Conservation (phyloP, 208 protist species). For the Acanthamoeba castellanii region DNA sequence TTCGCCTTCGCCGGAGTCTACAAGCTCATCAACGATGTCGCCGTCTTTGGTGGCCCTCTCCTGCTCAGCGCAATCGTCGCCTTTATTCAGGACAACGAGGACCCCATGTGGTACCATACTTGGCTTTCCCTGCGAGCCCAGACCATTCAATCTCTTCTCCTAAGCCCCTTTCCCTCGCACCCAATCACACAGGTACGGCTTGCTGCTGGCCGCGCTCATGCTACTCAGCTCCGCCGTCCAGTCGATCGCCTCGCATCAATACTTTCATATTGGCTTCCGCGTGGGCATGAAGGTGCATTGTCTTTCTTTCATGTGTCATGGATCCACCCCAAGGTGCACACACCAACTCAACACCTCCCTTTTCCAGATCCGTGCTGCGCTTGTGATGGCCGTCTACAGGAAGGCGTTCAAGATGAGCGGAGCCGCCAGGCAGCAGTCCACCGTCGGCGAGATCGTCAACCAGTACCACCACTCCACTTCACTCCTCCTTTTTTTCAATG, state of each 20-base stretch:
- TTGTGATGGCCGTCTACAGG: conserved; percentile 89
- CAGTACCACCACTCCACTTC: conserved; percentile 79
- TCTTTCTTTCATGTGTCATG: not conserved
- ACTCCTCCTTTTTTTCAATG: not conserved
- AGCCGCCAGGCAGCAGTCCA: conserved; percentile 89
- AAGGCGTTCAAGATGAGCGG: conserved; percentile 89
- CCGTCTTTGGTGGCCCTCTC: conserved; percentile 27
- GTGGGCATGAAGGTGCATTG: conserved; percentile 51
- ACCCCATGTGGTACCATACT: conserved; percentile 9
- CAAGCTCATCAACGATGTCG: conserved; percentile 50
- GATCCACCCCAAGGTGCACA: not conserved
- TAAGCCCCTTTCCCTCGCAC: not conserved
- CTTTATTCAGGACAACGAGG: conserved; percentile 50
- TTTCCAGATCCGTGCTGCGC: conserved; percentile 84
- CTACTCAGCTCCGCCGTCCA: not conserved
- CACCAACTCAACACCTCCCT: not conserved
- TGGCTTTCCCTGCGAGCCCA: not conserved
- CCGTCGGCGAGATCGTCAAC: conserved; percentile 92
- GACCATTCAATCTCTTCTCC: not conserved
- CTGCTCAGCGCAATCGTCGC: conserved; percentile 29
- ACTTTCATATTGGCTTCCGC: conserved; percentile 67
- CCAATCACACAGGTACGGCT: not conserved
- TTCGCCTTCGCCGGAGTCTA: conserved; percentile 36
- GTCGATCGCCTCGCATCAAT: conserved; percentile 36
- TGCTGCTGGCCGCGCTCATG: conserved; percentile 25